A percentile compares a stretch with the other conserved stretches of the same genome.
Evolutionary conservation across 2,329 filamentous ascomycete species (phyloP).

Genomic region (Aureobasidium namibiae): DNA sequence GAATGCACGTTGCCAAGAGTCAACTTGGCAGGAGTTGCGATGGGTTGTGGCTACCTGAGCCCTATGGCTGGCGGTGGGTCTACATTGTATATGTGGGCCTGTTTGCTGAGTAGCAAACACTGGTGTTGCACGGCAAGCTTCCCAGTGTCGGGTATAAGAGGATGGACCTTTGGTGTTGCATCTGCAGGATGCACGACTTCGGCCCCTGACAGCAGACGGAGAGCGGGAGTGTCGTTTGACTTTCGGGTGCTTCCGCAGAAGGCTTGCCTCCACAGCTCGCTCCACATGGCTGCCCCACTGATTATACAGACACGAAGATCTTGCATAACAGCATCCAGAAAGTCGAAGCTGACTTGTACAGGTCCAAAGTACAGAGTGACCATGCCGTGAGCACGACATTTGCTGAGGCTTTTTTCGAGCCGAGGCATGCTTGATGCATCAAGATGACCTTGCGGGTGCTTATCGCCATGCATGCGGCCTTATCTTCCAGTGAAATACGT

Average conservation of each 20-base stretch:
- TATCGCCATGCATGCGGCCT: constrained; percentile 1
- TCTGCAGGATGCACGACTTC: not conserved
- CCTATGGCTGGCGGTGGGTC: not conserved
- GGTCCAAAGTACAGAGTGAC: too few relatives aligned
- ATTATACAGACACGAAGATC: not conserved
- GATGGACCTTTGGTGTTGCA: not conserved
- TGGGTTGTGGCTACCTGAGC: not conserved
- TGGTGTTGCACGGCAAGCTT: not conserved
- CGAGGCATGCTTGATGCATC: not conserved
- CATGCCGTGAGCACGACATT: not conserved
- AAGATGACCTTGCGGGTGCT: not conserved
- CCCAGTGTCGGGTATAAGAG: not conserved
- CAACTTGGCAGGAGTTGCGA: constrained; percentile 4
- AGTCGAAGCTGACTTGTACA: not conserved
- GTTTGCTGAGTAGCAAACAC: not conserved
- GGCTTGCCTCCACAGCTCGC: not conserved
- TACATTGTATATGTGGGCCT: not conserved
- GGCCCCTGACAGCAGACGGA: not conserved
- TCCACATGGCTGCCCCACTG: not conserved
- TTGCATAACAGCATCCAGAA: not conserved
- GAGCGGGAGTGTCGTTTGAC: constrained; percentile 1
- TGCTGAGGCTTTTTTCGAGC: not conserved
- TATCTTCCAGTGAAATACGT: not conserved
- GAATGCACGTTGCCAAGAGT: constrained; percentile 7
- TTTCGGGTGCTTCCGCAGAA: constrained; percentile 1